Base-by-base conservation (phyloP, 2,329 filamentous ascomycete species). In the Cryphonectria naterciae region DNA sequence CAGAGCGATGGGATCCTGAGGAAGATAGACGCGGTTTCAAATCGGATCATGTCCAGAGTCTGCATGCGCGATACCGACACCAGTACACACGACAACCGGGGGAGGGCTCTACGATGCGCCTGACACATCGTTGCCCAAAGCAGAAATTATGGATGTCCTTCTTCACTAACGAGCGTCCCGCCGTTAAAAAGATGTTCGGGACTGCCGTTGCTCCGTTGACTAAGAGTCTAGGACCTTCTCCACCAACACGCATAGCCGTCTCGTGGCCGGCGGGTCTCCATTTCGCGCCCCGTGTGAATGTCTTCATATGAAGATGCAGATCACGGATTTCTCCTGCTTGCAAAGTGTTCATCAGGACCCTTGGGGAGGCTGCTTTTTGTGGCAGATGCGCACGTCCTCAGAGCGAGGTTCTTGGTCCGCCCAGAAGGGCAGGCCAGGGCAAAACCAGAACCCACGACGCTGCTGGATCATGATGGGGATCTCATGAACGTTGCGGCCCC, bases 211-310 rank as follows among this genome's bases (percentile, higher is more conserved):
- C 58, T 43, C 61, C 49, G 60, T 52, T 49, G 58, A 61, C 49
- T 28, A 58, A 58, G 25, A 62, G 61, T 61, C 58, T 54, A 65
- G 32, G 61, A 41, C 58, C 49, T 39, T 52, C 62, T 54, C 69
- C 69, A 70, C 69, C 17, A 39, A 37, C 41, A 32, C 69, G 68
- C 70, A 72, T 72, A 32, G 52, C 62, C 37, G 68, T 72, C 70
- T 68, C 70, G 68, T 72, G 70, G 70, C 63, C 19, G 49, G 70
- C 69, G 70, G 70, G 64, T 62, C 70, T 54, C 49, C 32, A 70
- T 67, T 64, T 63, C 46, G 67, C 32, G n/a, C 68, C 63, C 65
- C 56, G 70, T 67, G 64, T 67, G 41, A 67, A 72, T 72, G 63
- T 37, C 60, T 28, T 65, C 67, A 49, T 43, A 63, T 41, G 70